A percentile compares a stretch with the other conserved stretches of the same genome.
These are phyloP conservation scores for Ogataea salicorniae DNA, from an alignment of 805 yeast species.

Conservation along the genomic window DNA sequence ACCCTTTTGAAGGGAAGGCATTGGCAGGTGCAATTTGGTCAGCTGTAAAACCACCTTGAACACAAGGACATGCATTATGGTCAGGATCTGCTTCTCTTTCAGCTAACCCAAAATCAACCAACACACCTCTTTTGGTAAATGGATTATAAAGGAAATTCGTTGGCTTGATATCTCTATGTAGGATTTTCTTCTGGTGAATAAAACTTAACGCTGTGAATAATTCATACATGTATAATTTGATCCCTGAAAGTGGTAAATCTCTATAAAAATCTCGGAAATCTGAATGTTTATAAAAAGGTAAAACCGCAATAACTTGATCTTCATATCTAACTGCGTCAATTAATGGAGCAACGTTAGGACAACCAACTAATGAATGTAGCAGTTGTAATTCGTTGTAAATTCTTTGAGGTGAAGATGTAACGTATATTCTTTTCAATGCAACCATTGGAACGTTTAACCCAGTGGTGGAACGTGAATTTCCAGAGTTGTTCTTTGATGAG, in stretches of 20 bases:
- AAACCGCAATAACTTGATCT: constrained; percentile 89
- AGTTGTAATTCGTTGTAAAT: constrained; percentile 83
- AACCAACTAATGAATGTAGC: constrained; percentile 62
- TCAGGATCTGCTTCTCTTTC: constrained; percentile 46
- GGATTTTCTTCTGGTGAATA: constrained; percentile 74
- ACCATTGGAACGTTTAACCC: constrained; percentile 43
- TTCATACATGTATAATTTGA: constrained; percentile 75
- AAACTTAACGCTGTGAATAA: constrained; percentile 68
- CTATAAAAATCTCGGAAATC: constrained; percentile 86
- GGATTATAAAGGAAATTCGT: constrained; percentile 70
- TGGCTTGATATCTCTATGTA: constrained; percentile 88
- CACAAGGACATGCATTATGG: constrained; percentile 51
- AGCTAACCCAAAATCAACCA: constrained; percentile 91
- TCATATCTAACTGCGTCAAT: constrained; percentile 81
- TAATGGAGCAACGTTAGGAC: constrained; percentile 77
- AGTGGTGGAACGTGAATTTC: not conserved
- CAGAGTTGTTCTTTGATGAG: constrained; percentile 6
- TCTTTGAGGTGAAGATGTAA: constrained; percentile 90
- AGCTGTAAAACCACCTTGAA: constrained; percentile 31
- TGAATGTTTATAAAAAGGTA: constrained; percentile 86
- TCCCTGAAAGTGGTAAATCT: constrained; percentile 73
- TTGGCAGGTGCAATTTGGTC: constrained; percentile 31
- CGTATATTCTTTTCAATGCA: constrained; percentile 90
- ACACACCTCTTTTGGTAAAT: constrained; percentile 62
- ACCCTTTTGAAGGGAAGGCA: constrained; percentile 49